phyloP scores from a whole-genome alignment of 2,329 filamentous ascomycete genomes.

The Seiridium unicorne region DNA sequence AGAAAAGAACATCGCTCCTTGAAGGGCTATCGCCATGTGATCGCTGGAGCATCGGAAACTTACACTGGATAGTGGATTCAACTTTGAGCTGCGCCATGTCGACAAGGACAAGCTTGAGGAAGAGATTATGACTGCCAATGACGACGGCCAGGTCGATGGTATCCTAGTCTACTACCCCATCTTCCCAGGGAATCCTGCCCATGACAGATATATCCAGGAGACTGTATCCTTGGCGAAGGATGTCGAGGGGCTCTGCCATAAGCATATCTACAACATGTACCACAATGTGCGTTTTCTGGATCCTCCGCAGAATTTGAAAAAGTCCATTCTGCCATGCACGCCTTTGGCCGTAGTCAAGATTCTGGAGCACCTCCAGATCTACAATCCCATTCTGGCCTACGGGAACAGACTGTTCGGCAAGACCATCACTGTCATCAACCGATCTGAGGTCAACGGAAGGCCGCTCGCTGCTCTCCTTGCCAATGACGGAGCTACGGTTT shows the following conservation, averaged over 20 bases:
- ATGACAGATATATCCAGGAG: constrained; percentile 95
- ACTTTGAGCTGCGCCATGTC: constrained; percentile 80
- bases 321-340: constrained; percentile 93
- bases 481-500: constrained; percentile 94
- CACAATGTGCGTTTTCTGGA: constrained; percentile 96
- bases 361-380: constrained; percentile 90
- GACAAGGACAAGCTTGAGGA: constrained; percentile 89
- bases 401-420: constrained; percentile 92
- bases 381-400: constrained; percentile 90
- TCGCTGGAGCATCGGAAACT: constrained; percentile 6
- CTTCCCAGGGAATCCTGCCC: constrained; percentile 74
- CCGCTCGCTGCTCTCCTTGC: constrained; percentile 90
- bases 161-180: constrained; percentile 99
- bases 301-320: constrained; percentile 70
- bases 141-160: constrained; percentile 72
- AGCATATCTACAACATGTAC: constrained; percentile 99
- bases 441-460: constrained; percentile 91
- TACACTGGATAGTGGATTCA: constrained; percentile 67
- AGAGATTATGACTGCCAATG: constrained; percentile 80
- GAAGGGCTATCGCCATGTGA: background rate
- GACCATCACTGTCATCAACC: constrained; percentile 94
- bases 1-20: background rate
- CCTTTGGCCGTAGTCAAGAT: constrained; percentile 97
- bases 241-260: constrained; percentile 91
- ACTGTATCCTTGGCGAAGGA: constrained; percentile 89